Base-by-base conservation (phyloP, 331 rosid genomes). In the Saraca asoca region DNA sequence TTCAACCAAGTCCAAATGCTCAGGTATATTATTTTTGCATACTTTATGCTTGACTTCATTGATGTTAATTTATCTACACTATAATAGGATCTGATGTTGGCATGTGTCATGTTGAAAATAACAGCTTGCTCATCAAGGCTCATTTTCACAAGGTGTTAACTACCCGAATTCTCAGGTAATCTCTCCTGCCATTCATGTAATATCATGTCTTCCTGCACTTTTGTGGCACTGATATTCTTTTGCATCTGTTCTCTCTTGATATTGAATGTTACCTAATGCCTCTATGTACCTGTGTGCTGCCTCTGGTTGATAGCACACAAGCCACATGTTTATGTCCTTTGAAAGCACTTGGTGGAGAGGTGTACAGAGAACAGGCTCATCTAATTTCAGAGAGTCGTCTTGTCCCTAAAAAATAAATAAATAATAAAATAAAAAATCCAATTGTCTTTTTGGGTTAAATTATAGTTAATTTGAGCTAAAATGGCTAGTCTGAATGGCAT, bases 151-250 rank as follows among this genome's bases (percentile, higher is more conserved):
- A 69, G 83, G 83, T 39, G 90, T 78, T 71, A 77, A 24, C 68
- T 90, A 90, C 80, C 38, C 92, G 44, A 85, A 75, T 79, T 80
- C 97, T 73, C 97, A 94, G 84, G 96, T 90, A 88, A 67, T 29
- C 51, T 49, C 75, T 63, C 45, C 48, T 56, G 17, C 66, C 46
- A 67, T 56, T 62, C 13, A 16, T 19, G 64, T 0, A 3, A 24
- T 66, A 24, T 37, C 41, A 50, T 38, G 50, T 38, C 64, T 37
- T 45, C 5, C 6, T 16, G 60, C 13, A 54, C 17, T 58, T 41
- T 11, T 24, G 50, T 7, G 2, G 39, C 55, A 19, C 29, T 60
- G 11, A 24, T 5, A 24, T 18, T 19, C 6, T 48, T 55, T 41
- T 14, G 16, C 39, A 8, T 24, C 5, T 17, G 38, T 57, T 51